A percentile compares a stretch with the other conserved stretches of the same genome.
phyloP scores from a whole-genome alignment of 1,284 basidiomycete genomes.

The Ceratobasidium sp. region DNA sequence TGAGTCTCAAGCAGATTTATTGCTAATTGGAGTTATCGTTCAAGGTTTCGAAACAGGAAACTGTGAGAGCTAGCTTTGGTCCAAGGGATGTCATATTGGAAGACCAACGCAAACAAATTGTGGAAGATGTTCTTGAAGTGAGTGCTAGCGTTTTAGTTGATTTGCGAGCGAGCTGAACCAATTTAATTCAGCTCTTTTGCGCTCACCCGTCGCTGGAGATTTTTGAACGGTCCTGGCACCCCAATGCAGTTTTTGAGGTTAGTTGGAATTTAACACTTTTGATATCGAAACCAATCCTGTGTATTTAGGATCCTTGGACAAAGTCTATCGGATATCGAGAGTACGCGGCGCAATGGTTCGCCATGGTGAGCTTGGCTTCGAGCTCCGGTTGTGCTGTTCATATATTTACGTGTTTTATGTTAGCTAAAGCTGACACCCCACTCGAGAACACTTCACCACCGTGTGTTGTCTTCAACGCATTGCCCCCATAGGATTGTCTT shows the following conservation, averaged over 20 bases:
- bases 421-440: conserved; percentile 67
- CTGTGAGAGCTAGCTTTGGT: conserved; percentile 30
- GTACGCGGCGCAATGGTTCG: conserved; percentile 71
- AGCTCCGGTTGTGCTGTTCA: neutral
- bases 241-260: conserved; percentile 71
- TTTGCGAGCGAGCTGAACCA: conserved; percentile 3
- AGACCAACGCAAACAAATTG: conserved; percentile 57
- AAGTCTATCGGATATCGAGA: conserved; percentile 64
- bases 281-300: neutral
- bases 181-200: conserved; percentile 61
- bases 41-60: conserved; percentile 25
- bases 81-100: conserved; percentile 42
- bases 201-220: conserved; percentile 66
- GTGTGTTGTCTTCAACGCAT: conserved; percentile 67
- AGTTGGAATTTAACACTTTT: conserved; percentile 41
- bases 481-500: conserved; percentile 69
- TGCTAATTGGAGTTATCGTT: neutral
- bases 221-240: conserved; percentile 66
- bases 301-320: conserved; percentile 61
- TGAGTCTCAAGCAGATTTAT: too few species aligned
- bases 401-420: conserved; percentile 2
- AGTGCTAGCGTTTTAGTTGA: conserved; percentile 39
- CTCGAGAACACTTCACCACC: conserved; percentile 62
- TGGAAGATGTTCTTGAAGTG: conserved; percentile 66
- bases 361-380: conserved; percentile 59